Conservation (phyloP, 225 moss, liverwort and hornwort genomes). For the Takakia lepidozioides region DNA sequence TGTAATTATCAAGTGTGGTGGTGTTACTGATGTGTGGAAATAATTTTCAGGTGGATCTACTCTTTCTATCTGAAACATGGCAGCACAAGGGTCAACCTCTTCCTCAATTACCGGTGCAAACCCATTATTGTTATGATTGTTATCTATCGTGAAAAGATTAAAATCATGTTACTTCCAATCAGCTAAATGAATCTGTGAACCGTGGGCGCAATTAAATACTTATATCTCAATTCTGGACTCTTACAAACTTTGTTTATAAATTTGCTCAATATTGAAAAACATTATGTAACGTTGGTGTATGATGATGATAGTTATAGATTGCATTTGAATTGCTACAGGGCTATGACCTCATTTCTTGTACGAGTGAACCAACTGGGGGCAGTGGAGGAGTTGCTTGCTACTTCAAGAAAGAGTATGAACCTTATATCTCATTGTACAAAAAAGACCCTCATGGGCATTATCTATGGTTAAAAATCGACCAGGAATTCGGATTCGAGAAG, state of each 20-base stretch:
- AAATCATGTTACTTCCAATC: no score
- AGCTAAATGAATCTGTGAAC: no score
- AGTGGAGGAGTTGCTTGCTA: conserved; percentile 43
- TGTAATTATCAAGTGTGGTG: no score
- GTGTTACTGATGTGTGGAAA: no score
- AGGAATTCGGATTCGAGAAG: conserved; percentile 27
- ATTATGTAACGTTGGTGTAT: no score
- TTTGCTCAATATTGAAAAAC: no score
- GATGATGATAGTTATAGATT: no score
- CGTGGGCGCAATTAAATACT: no score
- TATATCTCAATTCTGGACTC: no score
- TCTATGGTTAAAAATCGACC: conserved; percentile 34
- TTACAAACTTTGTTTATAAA: no score
- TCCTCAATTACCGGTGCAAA: conserved; percentile 33
- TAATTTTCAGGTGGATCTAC: conserved; percentile 48
- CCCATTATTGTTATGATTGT: background rate
- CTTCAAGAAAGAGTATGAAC: conserved; percentile 15
- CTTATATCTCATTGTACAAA: conserved; percentile 19
- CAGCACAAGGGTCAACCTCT: conserved; percentile 34
- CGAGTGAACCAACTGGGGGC: conserved; percentile 24
- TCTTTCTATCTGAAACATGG: conserved; percentile 50
- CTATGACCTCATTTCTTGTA: conserved; percentile 34
- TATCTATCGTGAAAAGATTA: background rate
- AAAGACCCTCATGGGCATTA: conserved; percentile 32
- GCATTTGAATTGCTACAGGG: no score